Evolutionary conservation across 805 yeast genomes (phyloP).

Genomic region (Saccharomycopsis fermentans): DNA sequence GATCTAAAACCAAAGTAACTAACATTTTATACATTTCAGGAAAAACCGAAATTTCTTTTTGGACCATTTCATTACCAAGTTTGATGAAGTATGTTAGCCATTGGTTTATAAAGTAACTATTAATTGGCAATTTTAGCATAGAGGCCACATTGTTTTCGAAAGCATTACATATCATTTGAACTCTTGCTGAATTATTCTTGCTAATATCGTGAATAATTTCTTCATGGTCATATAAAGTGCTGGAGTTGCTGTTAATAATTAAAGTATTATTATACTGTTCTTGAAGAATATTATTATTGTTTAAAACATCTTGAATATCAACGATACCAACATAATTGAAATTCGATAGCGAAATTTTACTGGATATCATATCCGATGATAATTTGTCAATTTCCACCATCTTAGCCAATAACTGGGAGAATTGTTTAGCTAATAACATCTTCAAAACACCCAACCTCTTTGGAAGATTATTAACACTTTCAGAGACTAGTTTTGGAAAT

Average conservation of each 20-base stretch:
- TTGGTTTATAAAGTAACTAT: background rate
- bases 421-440: conserved; percentile 41
- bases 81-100: background rate
- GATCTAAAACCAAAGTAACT: background rate
- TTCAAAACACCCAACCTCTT: conserved; percentile 41
- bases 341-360: background rate
- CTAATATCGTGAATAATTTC: background rate
- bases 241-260: background rate
- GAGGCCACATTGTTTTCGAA: background rate
- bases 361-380: background rate
- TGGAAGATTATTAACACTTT: conserved; percentile 38
- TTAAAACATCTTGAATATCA: background rate
- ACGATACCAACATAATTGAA: background rate
- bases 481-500: conserved; percentile 36
- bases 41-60: background rate
- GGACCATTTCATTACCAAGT: background rate
- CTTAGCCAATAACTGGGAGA: conserved; percentile 43
- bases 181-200: background rate
- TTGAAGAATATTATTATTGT: background rate
- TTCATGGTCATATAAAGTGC: background rate
- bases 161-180: background rate
- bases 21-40: background rate
- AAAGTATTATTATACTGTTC: background rate
- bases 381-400: conserved; percentile 33
- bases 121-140: background rate